Evolutionary conservation across 495 filamentous ascomycete genomes (phyloP).

Genomic region (Podospora pseudoanserina): DNA sequence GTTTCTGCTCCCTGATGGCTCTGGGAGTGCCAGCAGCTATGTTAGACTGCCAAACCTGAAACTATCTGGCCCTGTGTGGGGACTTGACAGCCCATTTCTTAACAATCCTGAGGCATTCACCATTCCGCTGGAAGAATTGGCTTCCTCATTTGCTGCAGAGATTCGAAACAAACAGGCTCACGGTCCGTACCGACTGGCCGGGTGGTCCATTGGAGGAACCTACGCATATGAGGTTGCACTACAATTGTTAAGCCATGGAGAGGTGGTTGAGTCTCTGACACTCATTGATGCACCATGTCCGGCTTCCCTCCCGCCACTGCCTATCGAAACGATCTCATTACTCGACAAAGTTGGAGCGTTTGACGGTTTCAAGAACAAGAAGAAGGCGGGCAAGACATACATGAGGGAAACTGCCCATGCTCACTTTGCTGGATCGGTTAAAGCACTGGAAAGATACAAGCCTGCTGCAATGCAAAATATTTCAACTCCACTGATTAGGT

Average conservation of each 20-base stretch:
- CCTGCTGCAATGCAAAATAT: constrained; percentile 30
- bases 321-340: constrained; percentile 61
- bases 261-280: constrained; percentile 60
- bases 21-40: constrained; percentile 56
- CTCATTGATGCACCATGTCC: constrained; percentile 71
- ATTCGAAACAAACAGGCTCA: constrained; percentile 49
- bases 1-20: constrained; percentile 63
- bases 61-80: constrained; percentile 41
- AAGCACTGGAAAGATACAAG: constrained; percentile 59
- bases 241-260: constrained; percentile 55
- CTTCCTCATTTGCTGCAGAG: constrained; percentile 42
- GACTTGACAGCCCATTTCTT: constrained; percentile 53
- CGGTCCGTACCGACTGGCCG: constrained; percentile 59
- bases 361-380: constrained; percentile 30
- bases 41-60: constrained; percentile 34
- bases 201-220: constrained; percentile 76
- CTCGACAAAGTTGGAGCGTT: constrained; percentile 58
- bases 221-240: constrained; percentile 66
- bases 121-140: constrained; percentile 33
- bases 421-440: constrained; percentile 65
- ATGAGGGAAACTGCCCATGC: constrained; percentile 62
- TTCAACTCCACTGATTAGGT: neutral
- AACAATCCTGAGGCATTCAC: constrained; percentile 39
- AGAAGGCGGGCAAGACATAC: neutral
- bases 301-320: constrained; percentile 56